These are phyloP conservation scores for Euryodendron excelsum DNA, from an alignment of 148 eudicot genomes.

Conservation along the genomic window DNA sequence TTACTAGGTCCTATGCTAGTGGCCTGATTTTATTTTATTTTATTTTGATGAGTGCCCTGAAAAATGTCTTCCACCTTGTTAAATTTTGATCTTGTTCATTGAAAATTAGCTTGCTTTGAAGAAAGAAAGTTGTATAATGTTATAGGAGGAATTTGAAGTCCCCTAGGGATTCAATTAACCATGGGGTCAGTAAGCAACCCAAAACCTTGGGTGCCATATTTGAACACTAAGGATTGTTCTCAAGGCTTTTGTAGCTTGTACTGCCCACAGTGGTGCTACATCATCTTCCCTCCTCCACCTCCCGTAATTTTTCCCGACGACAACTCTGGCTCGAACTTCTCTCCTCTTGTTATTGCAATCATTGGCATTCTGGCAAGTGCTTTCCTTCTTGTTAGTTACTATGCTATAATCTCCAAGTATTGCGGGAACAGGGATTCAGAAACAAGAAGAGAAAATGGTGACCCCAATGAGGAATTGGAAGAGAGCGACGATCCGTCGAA, in stretches of 20 bases:
- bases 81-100: neutral
- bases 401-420: slow-evolving; percentile 64
- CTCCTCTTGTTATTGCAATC: slow-evolving; percentile 79
- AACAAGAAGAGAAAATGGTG: slow-evolving; percentile 22
- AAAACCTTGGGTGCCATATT: slow-evolving; percentile 56
- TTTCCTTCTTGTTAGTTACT: slow-evolving; percentile 71
- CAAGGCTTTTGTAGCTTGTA: slow-evolving; percentile 58
- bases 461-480: slow-evolving; percentile 22
- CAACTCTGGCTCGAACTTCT: slow-evolving; percentile 39
- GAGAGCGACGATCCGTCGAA: slow-evolving; percentile 32
- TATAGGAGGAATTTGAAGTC: neutral
- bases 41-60: too few relatives aligned
- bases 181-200: slow-evolving; percentile 50
- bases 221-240: slow-evolving; percentile 64
- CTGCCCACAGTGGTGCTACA: slow-evolving; percentile 80
- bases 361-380: slow-evolving; percentile 76
- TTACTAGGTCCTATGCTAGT: too few relatives aligned
- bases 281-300: slow-evolving; percentile 65
- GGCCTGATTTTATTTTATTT: too few relatives aligned
- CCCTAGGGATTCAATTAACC: neutral
- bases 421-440: slow-evolving; percentile 38
- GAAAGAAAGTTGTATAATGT: neutral
- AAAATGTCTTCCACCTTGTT: too few relatives aligned
- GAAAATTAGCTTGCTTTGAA: neutral
- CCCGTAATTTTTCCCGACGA: slow-evolving; percentile 36